A percentile compares a stretch with the other conserved stretches of the same genome.
Conservation (phyloP, 805 yeast genomes). For the Nakazawaea pomicola region DNA sequence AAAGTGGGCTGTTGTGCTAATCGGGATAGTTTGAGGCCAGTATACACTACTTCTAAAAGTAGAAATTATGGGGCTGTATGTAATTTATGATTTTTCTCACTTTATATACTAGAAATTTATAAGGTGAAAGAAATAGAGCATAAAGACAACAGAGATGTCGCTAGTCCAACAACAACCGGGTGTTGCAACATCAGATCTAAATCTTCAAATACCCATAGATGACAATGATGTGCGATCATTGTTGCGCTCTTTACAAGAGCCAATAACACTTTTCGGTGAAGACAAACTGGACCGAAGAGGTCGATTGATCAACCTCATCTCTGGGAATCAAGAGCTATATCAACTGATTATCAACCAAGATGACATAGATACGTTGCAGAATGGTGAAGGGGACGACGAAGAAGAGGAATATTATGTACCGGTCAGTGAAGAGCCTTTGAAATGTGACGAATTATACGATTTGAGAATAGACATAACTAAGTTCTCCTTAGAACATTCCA, state of each 20-base stretch:
- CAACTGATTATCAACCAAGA: not conserved
- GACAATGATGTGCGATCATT: slow-evolving; percentile 56
- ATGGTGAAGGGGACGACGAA: slow-evolving; percentile 17
- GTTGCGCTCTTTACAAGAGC: slow-evolving; percentile 49
- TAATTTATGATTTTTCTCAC: too few relatives aligned
- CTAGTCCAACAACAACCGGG: not conserved
- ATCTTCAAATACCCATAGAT: slow-evolving; percentile 47
- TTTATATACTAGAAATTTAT: not conserved
- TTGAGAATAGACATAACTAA: slow-evolving; percentile 49
- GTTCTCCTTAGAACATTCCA: slow-evolving; percentile 45
- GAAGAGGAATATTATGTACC: slow-evolving; percentile 30
- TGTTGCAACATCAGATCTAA: slow-evolving; percentile 13
- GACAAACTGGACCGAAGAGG: slow-evolving; percentile 55
- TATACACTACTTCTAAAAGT: too few relatives aligned
- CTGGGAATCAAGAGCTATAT: slow-evolving; percentile 25
- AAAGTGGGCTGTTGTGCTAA: too few relatives aligned
- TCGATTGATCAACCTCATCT: slow-evolving; percentile 45
- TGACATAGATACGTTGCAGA: slow-evolving; percentile 12
- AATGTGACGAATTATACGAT: slow-evolving; percentile 48
- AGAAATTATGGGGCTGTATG: too few relatives aligned
- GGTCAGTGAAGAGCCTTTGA: slow-evolving; percentile 55
- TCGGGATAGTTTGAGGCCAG: too few relatives aligned
- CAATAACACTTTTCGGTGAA: slow-evolving; percentile 55
- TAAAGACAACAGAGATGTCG: not conserved
- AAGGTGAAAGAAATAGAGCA: not conserved